Evolutionary conservation across 306 rosid genomes (phyloP).

Genomic region (Crataegus laevigata): DNA sequence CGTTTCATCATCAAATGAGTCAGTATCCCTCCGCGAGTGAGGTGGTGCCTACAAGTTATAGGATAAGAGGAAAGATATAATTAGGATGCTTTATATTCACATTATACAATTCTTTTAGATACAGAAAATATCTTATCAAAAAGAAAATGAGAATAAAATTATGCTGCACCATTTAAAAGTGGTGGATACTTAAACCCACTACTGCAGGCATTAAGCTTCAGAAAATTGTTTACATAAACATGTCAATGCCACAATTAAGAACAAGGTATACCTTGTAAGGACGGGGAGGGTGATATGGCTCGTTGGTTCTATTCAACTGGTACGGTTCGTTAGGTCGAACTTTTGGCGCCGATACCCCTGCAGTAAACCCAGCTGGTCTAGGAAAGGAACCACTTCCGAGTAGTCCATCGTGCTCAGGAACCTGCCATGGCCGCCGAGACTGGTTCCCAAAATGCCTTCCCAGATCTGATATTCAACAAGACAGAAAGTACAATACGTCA

Average conservation of each 20-base stretch:
- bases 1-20: slow-evolving; percentile 68
- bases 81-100: slow-evolving; percentile 2
- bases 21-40: slow-evolving; percentile 60
- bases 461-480: slow-evolving; percentile 48
- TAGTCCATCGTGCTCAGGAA: slow-evolving; percentile 98
- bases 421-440: slow-evolving; percentile 66
- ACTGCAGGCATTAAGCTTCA: neutral
- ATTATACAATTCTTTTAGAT: slow-evolving; percentile 2
- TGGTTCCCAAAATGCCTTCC: slow-evolving; percentile 63
- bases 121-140: neutral
- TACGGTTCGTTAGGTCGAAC: slow-evolving; percentile 46
- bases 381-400: slow-evolving; percentile 98
- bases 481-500: neutral
- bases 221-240: neutral
- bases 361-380: slow-evolving; percentile 68
- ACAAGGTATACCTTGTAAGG: slow-evolving; percentile 65
- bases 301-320: slow-evolving; percentile 58
- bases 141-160: slow-evolving; percentile 2
- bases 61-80: neutral
- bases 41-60: slow-evolving; percentile 64
- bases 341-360: slow-evolving; percentile 61
- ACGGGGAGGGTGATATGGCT: slow-evolving; percentile 93
- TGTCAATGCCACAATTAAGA: neutral
- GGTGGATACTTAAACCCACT: neutral
- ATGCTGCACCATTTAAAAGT: neutral